Conservation (phyloP, 1,284 basidiomycete species). For the Ustilago curta region DNA sequence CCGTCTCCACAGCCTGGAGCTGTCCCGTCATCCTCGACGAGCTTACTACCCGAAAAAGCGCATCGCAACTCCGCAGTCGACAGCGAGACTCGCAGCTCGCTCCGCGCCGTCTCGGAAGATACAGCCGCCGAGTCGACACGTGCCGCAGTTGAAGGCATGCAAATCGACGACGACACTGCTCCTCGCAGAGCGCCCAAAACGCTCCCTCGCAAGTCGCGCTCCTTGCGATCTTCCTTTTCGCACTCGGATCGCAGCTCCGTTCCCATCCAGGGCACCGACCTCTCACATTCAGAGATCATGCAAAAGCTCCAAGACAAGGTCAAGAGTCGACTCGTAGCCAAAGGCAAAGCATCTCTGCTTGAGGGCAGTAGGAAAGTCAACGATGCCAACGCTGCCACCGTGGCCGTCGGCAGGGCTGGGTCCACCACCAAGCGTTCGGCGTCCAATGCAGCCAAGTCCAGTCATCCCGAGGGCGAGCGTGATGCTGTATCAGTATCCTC, state of each 20-base stretch:
- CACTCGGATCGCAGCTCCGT: slow-evolving; percentile 22
- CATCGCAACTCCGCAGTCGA: slow-evolving; percentile 4
- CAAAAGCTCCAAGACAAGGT: slow-evolving; percentile 43
- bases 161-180: slow-evolving; percentile 27
- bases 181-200: slow-evolving; percentile 4
- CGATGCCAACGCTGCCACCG: neutral
- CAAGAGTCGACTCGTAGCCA: slow-evolving; percentile 43
- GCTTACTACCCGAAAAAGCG: slow-evolving; percentile 6
- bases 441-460: slow-evolving; percentile 9
- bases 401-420: neutral
- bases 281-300: slow-evolving; percentile 49
- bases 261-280: slow-evolving; percentile 21
- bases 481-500: slow-evolving; percentile 4
- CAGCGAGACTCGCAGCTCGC: slow-evolving; percentile 6
- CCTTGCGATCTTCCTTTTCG: slow-evolving; percentile 31
- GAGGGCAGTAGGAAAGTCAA: neutral
- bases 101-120: slow-evolving; percentile 25
- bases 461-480: neutral
- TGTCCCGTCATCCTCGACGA: neutral
- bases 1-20: slow-evolving; percentile 29
- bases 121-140: slow-evolving; percentile 30
- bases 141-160: slow-evolving; percentile 38
- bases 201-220: slow-evolving; percentile 10
- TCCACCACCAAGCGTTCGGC: slow-evolving; percentile 32
- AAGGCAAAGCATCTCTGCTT: slow-evolving; percentile 14